Percentiles rank a stretch among this genome's conserved stretches.
These are phyloP conservation scores for Fusarium sterilihyphosum DNA, from an alignment of 2,329 filamentous ascomycete genomes.

Conservation along the genomic window DNA sequence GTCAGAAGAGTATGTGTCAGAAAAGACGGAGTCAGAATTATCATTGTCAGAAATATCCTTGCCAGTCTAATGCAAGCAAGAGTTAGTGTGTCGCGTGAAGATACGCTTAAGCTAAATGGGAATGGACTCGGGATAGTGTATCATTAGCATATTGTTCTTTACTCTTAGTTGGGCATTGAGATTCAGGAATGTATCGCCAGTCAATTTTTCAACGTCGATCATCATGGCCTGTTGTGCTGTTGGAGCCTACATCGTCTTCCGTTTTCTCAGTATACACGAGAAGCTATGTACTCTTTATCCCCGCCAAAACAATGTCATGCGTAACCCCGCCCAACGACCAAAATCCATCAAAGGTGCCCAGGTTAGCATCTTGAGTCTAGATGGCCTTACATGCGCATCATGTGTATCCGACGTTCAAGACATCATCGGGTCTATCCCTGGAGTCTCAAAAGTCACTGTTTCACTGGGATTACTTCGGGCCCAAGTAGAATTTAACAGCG, in stretches of 20 bases:
- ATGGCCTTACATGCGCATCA: background rate
- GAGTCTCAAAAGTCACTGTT: background rate
- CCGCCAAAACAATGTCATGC: background rate
- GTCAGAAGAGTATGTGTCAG: background rate
- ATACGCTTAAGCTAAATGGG: background rate
- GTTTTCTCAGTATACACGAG: background rate
- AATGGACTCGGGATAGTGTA: background rate
- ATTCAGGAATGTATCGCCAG: background rate
- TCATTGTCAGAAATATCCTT: background rate
- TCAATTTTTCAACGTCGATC: background rate
- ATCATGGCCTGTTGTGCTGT: background rate
- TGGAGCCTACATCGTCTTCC: background rate
- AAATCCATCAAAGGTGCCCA: background rate
- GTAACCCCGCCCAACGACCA: background rate
- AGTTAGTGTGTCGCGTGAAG: background rate
- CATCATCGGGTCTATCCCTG: background rate
- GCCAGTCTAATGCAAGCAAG: background rate
- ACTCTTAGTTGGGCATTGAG: background rate
- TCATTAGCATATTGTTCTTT: background rate
- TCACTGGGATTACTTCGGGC: background rate
- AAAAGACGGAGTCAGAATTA: background rate
- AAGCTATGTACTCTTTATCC: background rate
- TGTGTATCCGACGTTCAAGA: background rate
- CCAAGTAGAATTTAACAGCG: background rate
- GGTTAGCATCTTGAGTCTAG: background rate